Evolutionary conservation across 2,329 filamentous ascomycete genomes (phyloP), one percentile per base, ranked within the genome.

Genomic region (Diplodia scrobiculata): DNA sequence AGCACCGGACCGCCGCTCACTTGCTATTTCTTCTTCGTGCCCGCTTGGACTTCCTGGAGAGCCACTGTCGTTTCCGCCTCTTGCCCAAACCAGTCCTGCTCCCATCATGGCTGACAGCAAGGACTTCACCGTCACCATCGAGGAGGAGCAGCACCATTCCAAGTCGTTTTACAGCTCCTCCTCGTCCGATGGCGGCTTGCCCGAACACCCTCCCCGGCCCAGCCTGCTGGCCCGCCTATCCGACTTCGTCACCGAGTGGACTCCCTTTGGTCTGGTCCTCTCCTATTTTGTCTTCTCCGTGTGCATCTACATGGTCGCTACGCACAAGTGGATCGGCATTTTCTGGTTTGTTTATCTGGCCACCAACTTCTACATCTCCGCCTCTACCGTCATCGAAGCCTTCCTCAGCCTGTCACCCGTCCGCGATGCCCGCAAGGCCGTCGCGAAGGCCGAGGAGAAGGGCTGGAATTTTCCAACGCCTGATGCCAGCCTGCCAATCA

Each of bases 301-400:
- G 53, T 79, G 73, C 34, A 70, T 80, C 21, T 80, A 80, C 72
- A 79, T 78, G 72, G 76, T 79, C 63, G 76, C 74, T 65, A 75
- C 73, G 48, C 71, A 75, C 14, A 67, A 69, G 25, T 65, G 77
- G 50, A 78, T 78, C 27, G 73, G 76, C 41, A 71, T 80, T 21
- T 81, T 81, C 70, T 81, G 78, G 78, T 80, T 80, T 69, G 71
- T 80, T 54, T 81, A 80, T 70, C 74, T 80, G 70, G 75, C 73
- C 36, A 79, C 78, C 47, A 81, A 81, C 69, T 79, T 78, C 65
- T 80, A 80, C 70, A 80, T 80, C 36, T 79, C 79, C n/a, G 74
- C 73, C 21, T 71, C 74, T 10, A 80, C 78, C 27, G 79, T 80
- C 19, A 66, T 81, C 14, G 79, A 81, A 68, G 77, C 79, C 5